These are phyloP conservation scores for Aspergillus cavernicola DNA, from an alignment of 495 filamentous ascomycete species.

Conservation along the genomic window DNA sequence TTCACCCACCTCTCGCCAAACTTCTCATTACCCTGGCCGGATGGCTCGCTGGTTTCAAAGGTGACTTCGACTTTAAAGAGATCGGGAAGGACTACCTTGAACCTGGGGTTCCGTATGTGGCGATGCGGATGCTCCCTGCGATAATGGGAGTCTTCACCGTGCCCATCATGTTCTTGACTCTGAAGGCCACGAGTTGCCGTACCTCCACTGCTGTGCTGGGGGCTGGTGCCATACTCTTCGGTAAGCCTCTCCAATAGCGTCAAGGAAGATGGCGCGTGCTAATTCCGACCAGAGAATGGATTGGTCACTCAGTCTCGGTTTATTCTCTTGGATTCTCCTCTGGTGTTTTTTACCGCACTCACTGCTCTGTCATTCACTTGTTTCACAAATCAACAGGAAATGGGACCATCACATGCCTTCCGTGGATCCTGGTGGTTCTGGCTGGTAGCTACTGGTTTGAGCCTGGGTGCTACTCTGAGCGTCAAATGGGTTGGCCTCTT, in stretches of 20 bases:
- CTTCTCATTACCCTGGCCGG: slow-evolving; percentile 92
- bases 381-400: slow-evolving; percentile 95
- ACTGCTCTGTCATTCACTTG: slow-evolving; percentile 87
- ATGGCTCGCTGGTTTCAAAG: slow-evolving; percentile 92
- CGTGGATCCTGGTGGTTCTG: slow-evolving; percentile 95
- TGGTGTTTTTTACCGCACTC: slow-evolving; percentile 90
- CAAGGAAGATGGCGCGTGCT: background rate
- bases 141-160: slow-evolving; percentile 81
- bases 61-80: slow-evolving; percentile 97
- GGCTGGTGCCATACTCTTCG: slow-evolving; percentile 83
- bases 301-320: slow-evolving; percentile 91
- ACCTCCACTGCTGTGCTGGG: slow-evolving; percentile 79
- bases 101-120: slow-evolving; percentile 92
- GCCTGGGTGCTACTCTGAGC: slow-evolving; percentile 86
- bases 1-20: slow-evolving; percentile 96
- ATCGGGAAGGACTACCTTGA: slow-evolving; percentile 98
- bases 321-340: slow-evolving; percentile 91
- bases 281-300: slow-evolving; percentile 68
- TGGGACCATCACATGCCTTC: slow-evolving; percentile 84
- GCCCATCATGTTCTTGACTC: slow-evolving; percentile 87
- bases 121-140: slow-evolving; percentile 92
- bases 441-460: slow-evolving; percentile 81
- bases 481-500: slow-evolving; percentile 99
- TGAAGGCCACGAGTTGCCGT: slow-evolving; percentile 87
- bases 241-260: slow-evolving; percentile 42